phyloP scores from a whole-genome alignment of 1,284 basidiomycete species.

The Boletus chippewaensis region DNA sequence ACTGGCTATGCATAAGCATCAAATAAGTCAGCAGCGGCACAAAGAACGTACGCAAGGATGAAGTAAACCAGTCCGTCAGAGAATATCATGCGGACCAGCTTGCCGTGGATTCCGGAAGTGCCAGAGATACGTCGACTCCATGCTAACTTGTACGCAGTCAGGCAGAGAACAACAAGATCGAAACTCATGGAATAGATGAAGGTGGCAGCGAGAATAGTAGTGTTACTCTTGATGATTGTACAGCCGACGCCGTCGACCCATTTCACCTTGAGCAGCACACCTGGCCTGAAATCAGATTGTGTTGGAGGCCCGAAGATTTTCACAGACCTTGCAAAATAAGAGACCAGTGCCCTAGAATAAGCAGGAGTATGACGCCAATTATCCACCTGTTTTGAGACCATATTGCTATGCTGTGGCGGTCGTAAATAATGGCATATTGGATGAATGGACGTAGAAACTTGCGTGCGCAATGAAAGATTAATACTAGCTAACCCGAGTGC shows the following conservation, averaged over 20 bases:
- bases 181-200: conserved; percentile 46
- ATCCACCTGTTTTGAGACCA: conserved; percentile 34
- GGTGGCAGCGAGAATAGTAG: conserved; percentile 36
- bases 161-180: conserved; percentile 39
- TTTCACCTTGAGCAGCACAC: conserved; percentile 35
- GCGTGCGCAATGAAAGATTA: conserved; percentile 33
- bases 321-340: conserved; percentile 29
- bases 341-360: conserved; percentile 34
- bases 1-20: conserved; percentile 10
- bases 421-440: background rate
- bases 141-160: conserved; percentile 35
- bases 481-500: conserved; percentile 32
- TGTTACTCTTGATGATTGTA: conserved; percentile 35
- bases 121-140: conserved; percentile 23
- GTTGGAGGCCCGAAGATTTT: background rate
- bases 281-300: conserved; percentile 19
- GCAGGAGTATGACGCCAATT: conserved; percentile 22
- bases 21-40: background rate
- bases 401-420: conserved; percentile 26
- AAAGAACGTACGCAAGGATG: conserved; percentile 28
- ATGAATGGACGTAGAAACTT: conserved; percentile 5
- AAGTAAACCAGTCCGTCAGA: conserved; percentile 32
- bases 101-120: conserved; percentile 16
- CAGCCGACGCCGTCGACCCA: conserved; percentile 35
- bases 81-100: conserved; percentile 31